These are phyloP conservation scores for Aureobasidium sp. DNA, from an alignment of 2,329 filamentous ascomycete genomes.

Conservation along the genomic window DNA sequence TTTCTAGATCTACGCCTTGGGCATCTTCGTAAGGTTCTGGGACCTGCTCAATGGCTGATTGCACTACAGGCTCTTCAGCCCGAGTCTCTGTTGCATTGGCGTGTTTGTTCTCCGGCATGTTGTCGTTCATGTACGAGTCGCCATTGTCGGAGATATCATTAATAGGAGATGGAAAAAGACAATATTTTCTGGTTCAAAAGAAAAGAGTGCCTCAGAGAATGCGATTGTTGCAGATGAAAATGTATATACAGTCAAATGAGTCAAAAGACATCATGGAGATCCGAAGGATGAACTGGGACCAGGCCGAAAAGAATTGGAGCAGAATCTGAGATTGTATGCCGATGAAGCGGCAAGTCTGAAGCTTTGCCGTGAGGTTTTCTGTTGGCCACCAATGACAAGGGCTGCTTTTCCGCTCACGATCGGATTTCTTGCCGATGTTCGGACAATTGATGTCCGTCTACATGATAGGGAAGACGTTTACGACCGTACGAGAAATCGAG, in stretches of 20 bases:
- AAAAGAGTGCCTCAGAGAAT: not conserved
- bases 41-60: conserved; percentile 6
- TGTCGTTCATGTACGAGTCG: not conserved
- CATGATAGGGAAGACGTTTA: no score
- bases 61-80: conserved; percentile 10
- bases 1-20: conserved; percentile 13
- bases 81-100: not conserved
- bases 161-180: not conserved
- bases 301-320: conserved; percentile 9
- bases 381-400: not conserved
- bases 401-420: not conserved
- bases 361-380: conserved; percentile 1
- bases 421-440: not conserved
- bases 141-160: not conserved
- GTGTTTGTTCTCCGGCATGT: conserved; percentile 9
- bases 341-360: not conserved
- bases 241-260: not conserved
- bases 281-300: not conserved
- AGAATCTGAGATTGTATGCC: conserved; percentile 6
- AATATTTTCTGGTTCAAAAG: not conserved
- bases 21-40: conserved; percentile 13
- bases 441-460: not conserved
- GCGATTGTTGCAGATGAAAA: not conserved
- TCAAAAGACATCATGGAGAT: conserved; percentile 8
- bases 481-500: not conserved